Evolutionary conservation across 352 stramenopile species (phyloP), one percentile per base, ranked within the genome.

Genomic region (Pythium pyrilobum): DNA sequence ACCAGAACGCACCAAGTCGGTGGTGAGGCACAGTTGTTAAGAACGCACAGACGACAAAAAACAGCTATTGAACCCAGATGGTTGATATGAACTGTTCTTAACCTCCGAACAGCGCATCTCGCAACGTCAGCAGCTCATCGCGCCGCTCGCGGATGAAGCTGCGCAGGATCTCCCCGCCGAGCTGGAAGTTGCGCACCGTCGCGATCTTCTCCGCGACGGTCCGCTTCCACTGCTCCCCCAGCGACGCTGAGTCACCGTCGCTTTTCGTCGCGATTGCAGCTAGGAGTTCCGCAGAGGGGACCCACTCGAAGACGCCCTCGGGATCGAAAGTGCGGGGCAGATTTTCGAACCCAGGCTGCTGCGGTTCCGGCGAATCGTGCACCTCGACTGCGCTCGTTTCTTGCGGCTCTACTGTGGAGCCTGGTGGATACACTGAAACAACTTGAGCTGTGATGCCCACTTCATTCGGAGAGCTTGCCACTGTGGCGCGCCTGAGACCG

Each of bases 251-350:
- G 31, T 67, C 60, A 13, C 11, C 44, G 23, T 31, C 9, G 56
- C 40, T 10, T 33, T 39, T 24, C 45, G 13, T 54, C 11, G 34
- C 20, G 21, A 51, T 66, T 2, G 43, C 15, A 2, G 45, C 29
- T 12, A 78, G 62, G 18, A 75, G 32, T 0, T 63, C 59, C 4
- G 63, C 11, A 1, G 61, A 60, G 20, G 79, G 74, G 4, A 33
- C 55, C 79, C 79, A 89, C 60, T 87, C 79, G 47, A 89, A 89
- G 40, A 89, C 67, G 5, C 66, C 53, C 18, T 82, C 72, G 0
- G 79, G 53, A 56, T 86, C 63, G 34, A 79, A 56, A 36, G 56
- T 28, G 20, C 49, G 44, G 31, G 53, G 37, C 5, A 12, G 36
- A 13, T 40, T 49, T 37, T 21, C 16, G 12, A 24, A 21, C 5